These are phyloP conservation scores for Galeopsis tetrahit DNA, from an alignment of 257 asterid genomes.

Conservation along the genomic window DNA sequence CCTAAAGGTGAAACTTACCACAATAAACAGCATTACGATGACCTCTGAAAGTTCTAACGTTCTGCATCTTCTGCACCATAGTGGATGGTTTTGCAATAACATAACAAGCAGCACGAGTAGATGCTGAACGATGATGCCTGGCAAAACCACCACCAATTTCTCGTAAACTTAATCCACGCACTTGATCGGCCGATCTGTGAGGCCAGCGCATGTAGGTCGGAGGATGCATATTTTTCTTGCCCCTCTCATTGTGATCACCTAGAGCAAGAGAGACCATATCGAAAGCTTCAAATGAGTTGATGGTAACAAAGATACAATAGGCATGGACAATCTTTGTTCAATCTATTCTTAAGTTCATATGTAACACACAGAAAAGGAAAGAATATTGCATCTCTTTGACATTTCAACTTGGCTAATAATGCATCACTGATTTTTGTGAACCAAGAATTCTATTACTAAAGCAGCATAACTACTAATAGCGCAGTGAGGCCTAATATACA, in stretches of 20 bases:
- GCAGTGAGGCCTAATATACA: not conserved
- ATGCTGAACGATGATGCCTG: constrained; percentile 94
- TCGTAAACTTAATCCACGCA: constrained; percentile 84
- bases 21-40: constrained; percentile 96
- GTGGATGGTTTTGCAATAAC: constrained; percentile 94
- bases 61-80: constrained; percentile 95
- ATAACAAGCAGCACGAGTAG: constrained; percentile 88
- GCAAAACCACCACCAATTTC: constrained; percentile 96
- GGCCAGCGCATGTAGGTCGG: constrained; percentile 91
- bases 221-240: constrained; percentile 51
- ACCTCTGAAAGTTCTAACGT: constrained; percentile 73
- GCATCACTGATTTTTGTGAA: constrained; percentile 20
- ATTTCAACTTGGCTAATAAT: constrained; percentile 19
- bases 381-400: constrained; percentile 16
- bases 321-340: constrained; percentile 14
- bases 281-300: constrained; percentile 30
- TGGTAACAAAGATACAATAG: constrained; percentile 31
- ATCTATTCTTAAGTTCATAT: constrained; percentile 27
- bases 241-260: constrained; percentile 67
- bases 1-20: constrained; percentile 48
- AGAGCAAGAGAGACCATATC: constrained; percentile 46
- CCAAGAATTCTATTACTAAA: constrained; percentile 13
- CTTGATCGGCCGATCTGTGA: constrained; percentile 87
- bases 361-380: constrained; percentile 11
- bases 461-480: constrained; percentile 20